A percentile compares a stretch with the other conserved stretches of the same genome.
phyloP scores from a whole-genome alignment of 2,329 filamentous ascomycete genomes.

The Coniosporium tulheliwenetii region DNA sequence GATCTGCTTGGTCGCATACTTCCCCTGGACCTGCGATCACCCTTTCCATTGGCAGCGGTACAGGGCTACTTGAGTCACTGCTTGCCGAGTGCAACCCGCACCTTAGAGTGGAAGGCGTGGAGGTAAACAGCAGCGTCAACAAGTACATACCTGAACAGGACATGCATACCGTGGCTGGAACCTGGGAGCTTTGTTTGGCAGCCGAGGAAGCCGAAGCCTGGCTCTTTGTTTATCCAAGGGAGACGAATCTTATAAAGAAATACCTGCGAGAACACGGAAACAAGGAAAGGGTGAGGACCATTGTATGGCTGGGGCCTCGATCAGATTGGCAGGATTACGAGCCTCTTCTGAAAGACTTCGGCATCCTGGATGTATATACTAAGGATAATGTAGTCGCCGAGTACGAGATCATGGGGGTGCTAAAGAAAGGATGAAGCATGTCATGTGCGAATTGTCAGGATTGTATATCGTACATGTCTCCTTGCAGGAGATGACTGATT shows the following conservation, averaged over 20 bases:
- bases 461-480: too few relatives aligned
- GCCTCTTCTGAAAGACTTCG: constrained; percentile 7
- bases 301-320: constrained; percentile 27
- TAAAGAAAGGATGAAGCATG: too few relatives aligned
- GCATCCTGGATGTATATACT: constrained; percentile 4
- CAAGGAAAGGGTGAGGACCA: constrained; percentile 12
- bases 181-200: constrained; percentile 25
- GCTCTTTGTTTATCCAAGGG: constrained; percentile 39
- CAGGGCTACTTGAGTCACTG: constrained; percentile 32
- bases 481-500: too few relatives aligned
- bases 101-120: constrained; percentile 27
- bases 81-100: constrained; percentile 13
- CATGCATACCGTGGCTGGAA: constrained; percentile 27
- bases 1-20: constrained; percentile 13
- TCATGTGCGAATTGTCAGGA: too few relatives aligned
- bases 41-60: constrained; percentile 34
- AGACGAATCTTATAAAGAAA: constrained; percentile 25
- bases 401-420: too few relatives aligned
- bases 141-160: constrained; percentile 25
- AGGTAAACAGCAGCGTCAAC: constrained; percentile 30
- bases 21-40: constrained; percentile 6
- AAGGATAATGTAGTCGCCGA: too few relatives aligned
- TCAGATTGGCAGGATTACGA: constrained; percentile 22
- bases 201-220: constrained; percentile 27
- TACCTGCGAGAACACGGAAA: constrained; percentile 24